Conservation (phyloP, 768 basidiomycete genomes). For the Leccinum barrowsii region DNA sequence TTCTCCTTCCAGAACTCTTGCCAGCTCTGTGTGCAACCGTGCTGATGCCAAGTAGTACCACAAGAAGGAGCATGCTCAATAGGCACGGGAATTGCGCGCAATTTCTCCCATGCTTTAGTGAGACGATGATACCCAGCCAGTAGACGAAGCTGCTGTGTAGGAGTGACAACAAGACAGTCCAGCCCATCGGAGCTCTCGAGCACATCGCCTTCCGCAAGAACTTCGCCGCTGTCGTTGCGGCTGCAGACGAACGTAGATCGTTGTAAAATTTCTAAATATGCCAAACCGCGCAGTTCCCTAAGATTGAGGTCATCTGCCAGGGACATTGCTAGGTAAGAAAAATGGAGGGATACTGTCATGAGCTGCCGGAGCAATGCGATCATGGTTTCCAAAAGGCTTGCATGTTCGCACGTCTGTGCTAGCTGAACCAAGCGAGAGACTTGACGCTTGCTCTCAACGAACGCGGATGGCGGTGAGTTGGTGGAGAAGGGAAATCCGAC, state of each 20-base stretch:
- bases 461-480: conserved; percentile 32
- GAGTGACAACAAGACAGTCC: conserved; percentile 50
- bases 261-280: conserved; percentile 74
- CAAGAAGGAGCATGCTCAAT: conserved; percentile 66
- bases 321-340: conserved; percentile 70
- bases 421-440: conserved; percentile 61
- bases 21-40: conserved; percentile 71
- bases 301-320: conserved; percentile 70
- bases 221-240: conserved; percentile 10
- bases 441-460: conserved; percentile 41
- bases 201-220: conserved; percentile 30
- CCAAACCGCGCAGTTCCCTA: conserved; percentile 54
- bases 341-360: conserved; percentile 59
- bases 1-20: conserved; percentile 79
- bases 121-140: conserved; percentile 70
- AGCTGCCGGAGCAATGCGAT: conserved; percentile 54
- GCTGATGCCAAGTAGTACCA: conserved; percentile 68
- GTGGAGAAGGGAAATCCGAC: conserved; percentile 22
- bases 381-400: conserved; percentile 57
- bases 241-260: conserved; percentile 39
- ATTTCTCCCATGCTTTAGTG: conserved; percentile 59
- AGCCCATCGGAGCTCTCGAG: conserved; percentile 35
- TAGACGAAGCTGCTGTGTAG: conserved; percentile 59
- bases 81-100: conserved; percentile 52
- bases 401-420: conserved; percentile 65